Evolutionary conservation across 805 yeast genomes (phyloP), one percentile per base, ranked within the genome.

Genomic region (Blastobotrys chiropterorum): DNA sequence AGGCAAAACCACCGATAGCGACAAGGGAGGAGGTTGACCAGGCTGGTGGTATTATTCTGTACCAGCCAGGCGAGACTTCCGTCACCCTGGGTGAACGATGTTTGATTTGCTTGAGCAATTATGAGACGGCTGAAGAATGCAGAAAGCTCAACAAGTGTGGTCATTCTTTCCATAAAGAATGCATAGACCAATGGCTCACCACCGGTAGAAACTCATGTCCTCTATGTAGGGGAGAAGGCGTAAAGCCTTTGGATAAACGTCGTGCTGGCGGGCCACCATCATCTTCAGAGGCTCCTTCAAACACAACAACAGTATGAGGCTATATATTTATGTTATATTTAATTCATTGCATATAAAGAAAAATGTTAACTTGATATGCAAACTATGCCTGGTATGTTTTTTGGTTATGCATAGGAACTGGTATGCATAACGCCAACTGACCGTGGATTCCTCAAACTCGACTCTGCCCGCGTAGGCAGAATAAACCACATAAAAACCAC

Each of bases 131-230:
- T 20, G 85, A 81, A 22, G 58, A 64, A 16, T 72, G 80, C 38
- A 71, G 86, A 42, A 62, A 65, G 51, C 65, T 82, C 40, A 51
- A 61, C 15, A 50, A 58, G 8, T 81, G 86, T 60, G 62, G 66
- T 2, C 86, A 81, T 60, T 56, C 67, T 30, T 81, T 79, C 66
- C 86, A 82, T 62, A 65, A 66, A 46, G 73, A 67, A 1, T 81
- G 86, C 59, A 74, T 82, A 49, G 86, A 81, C 58, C 74, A 74
- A 52, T 81, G 85, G 85, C 66, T 81, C 8, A 54, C 71, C 21
- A 72, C 70, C 8, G 78, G 81, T 38, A 73, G 76, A 55, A 81
- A 80, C 56, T 73, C 76, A 16, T 81, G 85, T 62, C 85, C 85
- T 5, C 65, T 80, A 46, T 81, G 85, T 57, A 67, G 85, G 44